Conservation (phyloP, 257 asterid species). For the Cordia subcordata region DNA sequence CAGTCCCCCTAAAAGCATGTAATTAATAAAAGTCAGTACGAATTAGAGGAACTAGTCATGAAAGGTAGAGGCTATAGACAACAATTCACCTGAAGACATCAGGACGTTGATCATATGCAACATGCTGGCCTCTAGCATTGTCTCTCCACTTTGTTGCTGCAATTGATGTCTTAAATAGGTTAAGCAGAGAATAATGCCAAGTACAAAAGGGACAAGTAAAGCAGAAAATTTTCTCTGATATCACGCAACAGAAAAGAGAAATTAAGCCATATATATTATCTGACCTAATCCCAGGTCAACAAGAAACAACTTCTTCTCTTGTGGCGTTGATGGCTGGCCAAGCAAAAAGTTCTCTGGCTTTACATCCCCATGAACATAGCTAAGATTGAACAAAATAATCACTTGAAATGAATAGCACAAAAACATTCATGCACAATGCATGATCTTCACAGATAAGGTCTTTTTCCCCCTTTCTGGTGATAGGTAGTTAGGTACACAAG, state of each 20-base stretch:
- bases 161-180: conserved; percentile 1
- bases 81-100: conserved; percentile 34
- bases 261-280: conserved; percentile 1
- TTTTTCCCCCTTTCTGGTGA: not conserved
- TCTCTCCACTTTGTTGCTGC: conserved; percentile 49
- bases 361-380: conserved; percentile 51
- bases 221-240: not conserved
- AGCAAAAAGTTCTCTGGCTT: conserved; percentile 50
- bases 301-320: conserved; percentile 48
- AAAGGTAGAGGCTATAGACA: not conserved
- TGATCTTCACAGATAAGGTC: not conserved
- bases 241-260: not conserved
- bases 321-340: conserved; percentile 40
- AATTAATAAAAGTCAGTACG: not conserved
- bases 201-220: not conserved
- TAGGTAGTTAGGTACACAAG: not conserved
- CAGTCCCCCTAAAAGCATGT: conserved; percentile 35
- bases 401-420: conserved; percentile 1
- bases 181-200: not conserved
- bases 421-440: not conserved
- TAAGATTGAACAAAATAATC: conserved; percentile 1
- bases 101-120: conserved; percentile 47
- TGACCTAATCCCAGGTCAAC: conserved; percentile 50
- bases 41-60: not conserved
- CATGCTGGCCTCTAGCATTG: conserved; percentile 34